A percentile compares a stretch with the other conserved stretches of the same genome.
These are phyloP conservation scores for Caloboletus inedulis DNA, from an alignment of 1,284 basidiomycete genomes.

Conservation along the genomic window DNA sequence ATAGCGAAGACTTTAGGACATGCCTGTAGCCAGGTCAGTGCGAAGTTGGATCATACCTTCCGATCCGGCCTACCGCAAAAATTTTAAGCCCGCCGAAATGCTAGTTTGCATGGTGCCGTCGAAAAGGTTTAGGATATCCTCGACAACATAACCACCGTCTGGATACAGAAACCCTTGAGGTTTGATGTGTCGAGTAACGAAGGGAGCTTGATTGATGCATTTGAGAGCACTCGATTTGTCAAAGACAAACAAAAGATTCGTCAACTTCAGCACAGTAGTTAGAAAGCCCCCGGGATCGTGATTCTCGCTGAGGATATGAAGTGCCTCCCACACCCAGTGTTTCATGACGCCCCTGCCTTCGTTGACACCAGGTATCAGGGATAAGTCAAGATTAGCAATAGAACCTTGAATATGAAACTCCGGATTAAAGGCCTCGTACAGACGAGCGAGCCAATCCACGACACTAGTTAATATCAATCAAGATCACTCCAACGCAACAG, in stretches of 20 bases:
- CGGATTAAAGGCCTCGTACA: slow-evolving; percentile 43
- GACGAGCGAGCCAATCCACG: slow-evolving; percentile 34
- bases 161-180: slow-evolving; percentile 9
- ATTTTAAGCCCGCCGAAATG: slow-evolving; percentile 33
- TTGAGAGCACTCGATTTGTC: slow-evolving; percentile 25
- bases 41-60: neutral
- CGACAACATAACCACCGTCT: slow-evolving; percentile 32
- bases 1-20: slow-evolving; percentile 34
- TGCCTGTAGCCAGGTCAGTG: slow-evolving; percentile 35
- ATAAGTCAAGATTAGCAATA: slow-evolving; percentile 31
- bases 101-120: slow-evolving; percentile 12
- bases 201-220: slow-evolving; percentile 18
- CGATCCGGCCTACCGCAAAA: neutral
- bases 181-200: neutral
- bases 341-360: slow-evolving; percentile 37
- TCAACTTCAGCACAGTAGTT: slow-evolving; percentile 32
- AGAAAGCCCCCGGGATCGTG: slow-evolving; percentile 23
- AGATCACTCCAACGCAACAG: neutral
- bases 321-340: slow-evolving; percentile 40
- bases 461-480: slow-evolving; percentile 2
- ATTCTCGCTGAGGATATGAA: slow-evolving; percentile 27
- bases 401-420: slow-evolving; percentile 38
- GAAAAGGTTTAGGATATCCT: slow-evolving; percentile 33
- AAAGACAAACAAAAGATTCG: slow-evolving; percentile 30
- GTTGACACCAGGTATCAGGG: slow-evolving; percentile 37